phyloP scores from a whole-genome alignment of 2,329 filamentous ascomycete genomes.

The Trichoderma guizhouense region DNA sequence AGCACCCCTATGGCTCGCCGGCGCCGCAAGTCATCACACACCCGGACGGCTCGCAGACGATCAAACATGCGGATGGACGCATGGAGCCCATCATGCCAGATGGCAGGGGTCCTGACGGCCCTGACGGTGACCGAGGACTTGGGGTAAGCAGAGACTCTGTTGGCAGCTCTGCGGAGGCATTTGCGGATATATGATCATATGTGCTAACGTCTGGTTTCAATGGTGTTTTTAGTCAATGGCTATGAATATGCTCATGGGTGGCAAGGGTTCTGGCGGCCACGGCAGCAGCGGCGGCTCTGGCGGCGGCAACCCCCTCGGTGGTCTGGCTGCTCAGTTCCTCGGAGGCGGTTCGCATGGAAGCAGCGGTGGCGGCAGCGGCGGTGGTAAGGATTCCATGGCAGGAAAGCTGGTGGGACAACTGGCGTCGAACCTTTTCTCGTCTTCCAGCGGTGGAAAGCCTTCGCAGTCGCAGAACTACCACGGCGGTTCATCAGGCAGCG shows the following conservation, averaged over 20 bases:
- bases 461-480: conserved; percentile 46
- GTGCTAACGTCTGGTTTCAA: conserved; percentile 17
- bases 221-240: conserved; percentile 50
- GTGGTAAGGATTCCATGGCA: conserved; percentile 40
- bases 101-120: conserved; percentile 51
- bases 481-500: conserved; percentile 41
- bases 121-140: conserved; percentile 58
- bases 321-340: conserved; percentile 47
- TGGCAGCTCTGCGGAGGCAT: background rate
- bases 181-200: background rate
- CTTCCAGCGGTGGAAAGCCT: conserved; percentile 41
- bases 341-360: conserved; percentile 32
- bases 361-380: conserved; percentile 33
- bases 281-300: conserved; percentile 30
- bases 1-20: conserved; percentile 62
- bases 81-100: conserved; percentile 59
- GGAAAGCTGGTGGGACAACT: conserved; percentile 57
- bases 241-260: conserved; percentile 55
- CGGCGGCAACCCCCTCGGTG: conserved; percentile 42
- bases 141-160: conserved; percentile 50
- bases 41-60: conserved; percentile 59
- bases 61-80: conserved; percentile 57
- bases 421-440: conserved; percentile 51
- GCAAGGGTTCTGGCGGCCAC: conserved; percentile 36
- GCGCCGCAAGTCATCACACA: conserved; percentile 58